Base-by-base conservation (phyloP, 441 rosid species). In the Monsonia emarginata region DNA sequence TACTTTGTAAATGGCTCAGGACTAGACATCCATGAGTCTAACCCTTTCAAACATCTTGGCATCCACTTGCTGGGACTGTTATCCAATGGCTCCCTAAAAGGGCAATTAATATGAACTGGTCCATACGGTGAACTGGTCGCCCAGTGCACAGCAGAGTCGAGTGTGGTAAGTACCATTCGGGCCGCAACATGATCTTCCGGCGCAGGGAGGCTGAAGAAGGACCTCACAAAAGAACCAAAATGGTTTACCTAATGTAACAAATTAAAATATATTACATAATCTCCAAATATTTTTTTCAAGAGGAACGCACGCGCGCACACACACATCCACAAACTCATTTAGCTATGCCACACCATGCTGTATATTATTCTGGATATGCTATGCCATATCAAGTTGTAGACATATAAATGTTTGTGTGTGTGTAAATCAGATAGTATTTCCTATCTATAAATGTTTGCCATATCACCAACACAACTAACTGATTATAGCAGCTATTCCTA, bases 51-150 rank as follows among this genome's bases (percentile, higher is more conserved):
- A 84, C 98, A 94, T 79, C 83, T 82, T 16, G 63, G 34, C 74
- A 74, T 76, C 98, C 98, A 90, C 62, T 73, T 67, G 21, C 75
- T 71, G 46, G 79, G 87, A 74, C 84, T 80, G 73, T 67, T 75
- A 68, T 90, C 93, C 75, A 90, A 72, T 42, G 98, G 96, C 75
- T 94, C 98, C 82, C 98, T 83, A 64, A 89, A 94, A 75, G 96
- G 82, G 78, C 97, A 94, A 78, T 94, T 94, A 31, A 94, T 79
- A 80, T 94, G 98, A 81, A 94, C 97, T 18, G 98, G 98, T 26
- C 98, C 98, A 78, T 66, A 68, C 36, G 91, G 88, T 42, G 84
- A 79, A 56, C 85, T 78, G 24, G 83, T 88, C 50, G 98, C 90
- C 86, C 86, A 75, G 63, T 94, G 86, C 36, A 89, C 81, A 64